phyloP scores from a whole-genome alignment of 1,139 yeast species.

The Arxiozyma bovina region DNA sequence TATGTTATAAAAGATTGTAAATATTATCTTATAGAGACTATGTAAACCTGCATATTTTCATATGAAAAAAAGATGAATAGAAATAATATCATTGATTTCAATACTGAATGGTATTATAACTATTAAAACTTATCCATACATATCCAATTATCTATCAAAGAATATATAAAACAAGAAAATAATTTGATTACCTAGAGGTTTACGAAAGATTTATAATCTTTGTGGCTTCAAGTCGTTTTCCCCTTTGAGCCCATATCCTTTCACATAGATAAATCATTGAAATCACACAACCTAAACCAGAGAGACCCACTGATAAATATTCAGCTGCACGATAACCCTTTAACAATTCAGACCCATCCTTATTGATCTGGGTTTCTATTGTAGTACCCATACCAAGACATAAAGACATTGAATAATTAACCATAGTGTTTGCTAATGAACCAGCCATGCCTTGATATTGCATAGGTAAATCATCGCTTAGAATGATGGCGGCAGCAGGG shows the following conservation, averaged over 20 bases:
- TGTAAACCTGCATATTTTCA: not conserved
- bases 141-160: not conserved
- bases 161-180: not conserved
- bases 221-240: not conserved
- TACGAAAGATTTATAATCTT: not conserved
- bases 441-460: slow-evolving; percentile 56
- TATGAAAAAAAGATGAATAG: no score
- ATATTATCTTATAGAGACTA: no score
- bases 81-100: no score
- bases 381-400: slow-evolving; percentile 44
- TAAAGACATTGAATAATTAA: slow-evolving; percentile 47
- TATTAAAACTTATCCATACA: not conserved
- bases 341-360: slow-evolving; percentile 25
- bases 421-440: slow-evolving; percentile 45
- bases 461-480: slow-evolving; percentile 43
- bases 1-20: no score
- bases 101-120: no score
- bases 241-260: not conserved
- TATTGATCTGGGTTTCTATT: slow-evolving; percentile 36
- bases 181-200: not conserved
- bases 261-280: slow-evolving; percentile 13
- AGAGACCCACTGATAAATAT: slow-evolving; percentile 33
- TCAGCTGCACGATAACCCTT: slow-evolving; percentile 39
- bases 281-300: slow-evolving; percentile 17
- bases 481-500: slow-evolving; percentile 46